These are phyloP conservation scores for Penicillium sp. DNA, from an alignment of 2,329 filamentous ascomycete species.

Conservation along the genomic window DNA sequence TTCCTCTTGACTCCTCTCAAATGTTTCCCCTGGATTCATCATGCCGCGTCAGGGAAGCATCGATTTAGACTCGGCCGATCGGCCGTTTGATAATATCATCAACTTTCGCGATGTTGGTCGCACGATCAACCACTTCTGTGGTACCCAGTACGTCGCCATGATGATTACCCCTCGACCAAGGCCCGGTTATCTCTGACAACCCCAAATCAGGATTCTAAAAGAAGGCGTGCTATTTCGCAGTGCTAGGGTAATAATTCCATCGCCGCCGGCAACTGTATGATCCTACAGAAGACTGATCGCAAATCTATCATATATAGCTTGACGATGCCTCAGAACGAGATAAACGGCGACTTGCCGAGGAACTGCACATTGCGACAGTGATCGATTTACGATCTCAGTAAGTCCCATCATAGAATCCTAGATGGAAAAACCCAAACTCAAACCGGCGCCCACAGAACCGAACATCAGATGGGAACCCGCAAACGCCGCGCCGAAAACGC, in stretches of 20 bases:
- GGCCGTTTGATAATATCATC: slow-evolving; percentile 57
- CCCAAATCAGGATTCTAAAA: slow-evolving; percentile 45
- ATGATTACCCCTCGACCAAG: background rate
- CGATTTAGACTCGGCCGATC: slow-evolving; percentile 34
- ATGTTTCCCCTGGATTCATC: background rate
- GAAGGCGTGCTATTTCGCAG: slow-evolving; percentile 68
- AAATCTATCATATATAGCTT: slow-evolving; percentile 29
- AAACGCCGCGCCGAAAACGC: slow-evolving; percentile 52
- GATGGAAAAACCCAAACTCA: no score
- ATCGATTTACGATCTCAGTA: slow-evolving; percentile 78
- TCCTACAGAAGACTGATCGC: background rate
- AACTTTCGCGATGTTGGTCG: slow-evolving; percentile 77
- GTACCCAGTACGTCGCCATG: slow-evolving; percentile 49
- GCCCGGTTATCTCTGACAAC: slow-evolving; percentile 5
- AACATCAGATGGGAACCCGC: slow-evolving; percentile 66
- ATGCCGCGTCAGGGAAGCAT: slow-evolving; percentile 29
- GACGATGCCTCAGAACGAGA: slow-evolving; percentile 72
- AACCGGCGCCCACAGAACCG: slow-evolving; percentile 54
- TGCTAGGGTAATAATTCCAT: slow-evolving; percentile 58
- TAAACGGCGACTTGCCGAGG: slow-evolving; percentile 56
- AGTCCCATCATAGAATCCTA: slow-evolving; percentile 6
- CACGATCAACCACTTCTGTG: slow-evolving; percentile 61
- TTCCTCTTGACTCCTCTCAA: background rate
- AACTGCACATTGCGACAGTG: slow-evolving; percentile 66
- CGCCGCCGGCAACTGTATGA: background rate